Evolutionary conservation across 2,329 filamentous ascomycete genomes (phyloP).

Genomic region (Rhexocercosporidium sp.): DNA sequence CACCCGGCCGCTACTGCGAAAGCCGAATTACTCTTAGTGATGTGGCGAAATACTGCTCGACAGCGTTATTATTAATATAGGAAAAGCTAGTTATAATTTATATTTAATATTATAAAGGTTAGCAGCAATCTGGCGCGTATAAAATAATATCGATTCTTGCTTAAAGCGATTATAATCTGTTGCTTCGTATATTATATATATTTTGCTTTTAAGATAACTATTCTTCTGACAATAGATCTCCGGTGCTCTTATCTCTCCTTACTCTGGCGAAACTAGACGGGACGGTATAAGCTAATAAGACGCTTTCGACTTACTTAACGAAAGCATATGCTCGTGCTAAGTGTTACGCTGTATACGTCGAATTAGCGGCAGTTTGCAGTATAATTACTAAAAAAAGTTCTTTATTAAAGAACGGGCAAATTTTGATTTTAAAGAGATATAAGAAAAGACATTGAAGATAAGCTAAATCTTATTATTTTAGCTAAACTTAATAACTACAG

Average conservation of each 20-base stretch:
- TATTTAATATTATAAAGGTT: too few species aligned
- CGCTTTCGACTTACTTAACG: conserved; percentile 10
- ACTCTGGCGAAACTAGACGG: conserved; percentile 20
- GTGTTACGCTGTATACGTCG: conserved; percentile 12
- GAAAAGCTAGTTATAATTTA: too few species aligned
- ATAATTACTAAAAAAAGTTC: conserved; percentile 27
- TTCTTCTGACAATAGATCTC: conserved; percentile 19
- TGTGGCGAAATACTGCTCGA: too few species aligned
- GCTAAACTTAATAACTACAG: too few species aligned
- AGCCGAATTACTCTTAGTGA: too few species aligned
- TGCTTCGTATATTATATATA: too few species aligned
- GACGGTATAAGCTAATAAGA: conserved; percentile 18
- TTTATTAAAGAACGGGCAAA: conserved; percentile 17
- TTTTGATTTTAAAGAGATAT: conserved; percentile 22
- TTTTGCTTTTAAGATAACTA: conserved; percentile 18
- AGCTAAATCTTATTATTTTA: too few species aligned
- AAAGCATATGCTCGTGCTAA: conserved; percentile 15
- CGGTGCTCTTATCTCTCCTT: conserved; percentile 19
- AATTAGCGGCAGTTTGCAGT: conserved; percentile 17
- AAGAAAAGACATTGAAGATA: background rate
- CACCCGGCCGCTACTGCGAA: too few species aligned
- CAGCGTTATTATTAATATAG: too few species aligned
- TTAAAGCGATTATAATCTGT: too few species aligned
- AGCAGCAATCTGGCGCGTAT: too few species aligned
- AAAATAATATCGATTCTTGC: too few species aligned